Percentiles rank a stretch among this genome's conserved stretches.
phyloP scores from a whole-genome alignment of 1,284 basidiomycete species.

The Phellopilus nigrolimitatus region DNA sequence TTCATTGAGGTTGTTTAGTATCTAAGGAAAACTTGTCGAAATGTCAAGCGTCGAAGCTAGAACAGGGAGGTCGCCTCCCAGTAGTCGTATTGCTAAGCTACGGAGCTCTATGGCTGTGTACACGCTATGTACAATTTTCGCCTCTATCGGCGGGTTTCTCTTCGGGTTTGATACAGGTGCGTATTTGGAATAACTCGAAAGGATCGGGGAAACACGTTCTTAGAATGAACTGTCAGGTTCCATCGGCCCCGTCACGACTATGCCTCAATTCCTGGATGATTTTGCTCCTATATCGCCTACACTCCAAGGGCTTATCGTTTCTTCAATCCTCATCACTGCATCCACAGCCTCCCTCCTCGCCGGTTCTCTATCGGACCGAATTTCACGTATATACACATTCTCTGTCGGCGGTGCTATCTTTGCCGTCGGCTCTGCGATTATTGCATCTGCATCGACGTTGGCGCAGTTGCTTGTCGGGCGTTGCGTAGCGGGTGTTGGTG shows the following conservation, averaged over 20 bases:
- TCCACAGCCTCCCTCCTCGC: constrained; percentile 40
- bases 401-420: constrained; percentile 39
- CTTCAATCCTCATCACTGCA: constrained; percentile 44
- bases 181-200: constrained; percentile 1
- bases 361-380: constrained; percentile 42
- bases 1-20: no score
- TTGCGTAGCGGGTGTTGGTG: constrained; percentile 42
- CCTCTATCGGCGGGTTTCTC: constrained; percentile 33
- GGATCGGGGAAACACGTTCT: not conserved
- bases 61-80: no score
- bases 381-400: constrained; percentile 45
- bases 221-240: constrained; percentile 29
- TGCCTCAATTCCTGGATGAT: constrained; percentile 37
- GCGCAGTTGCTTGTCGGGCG: constrained; percentile 42
- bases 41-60: no score
- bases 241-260: constrained; percentile 42
- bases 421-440: constrained; percentile 35
- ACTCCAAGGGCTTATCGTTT: constrained; percentile 40
- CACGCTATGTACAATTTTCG: constrained; percentile 29
- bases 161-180: constrained; percentile 38
- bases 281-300: constrained; percentile 34
- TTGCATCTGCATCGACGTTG: constrained; percentile 30
- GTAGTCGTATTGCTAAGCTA: no score
- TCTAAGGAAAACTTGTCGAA: no score
- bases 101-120: not conserved